phyloP scores from a whole-genome alignment of 108 stramenopile genomes.

The Skeletonema menzelii region DNA sequence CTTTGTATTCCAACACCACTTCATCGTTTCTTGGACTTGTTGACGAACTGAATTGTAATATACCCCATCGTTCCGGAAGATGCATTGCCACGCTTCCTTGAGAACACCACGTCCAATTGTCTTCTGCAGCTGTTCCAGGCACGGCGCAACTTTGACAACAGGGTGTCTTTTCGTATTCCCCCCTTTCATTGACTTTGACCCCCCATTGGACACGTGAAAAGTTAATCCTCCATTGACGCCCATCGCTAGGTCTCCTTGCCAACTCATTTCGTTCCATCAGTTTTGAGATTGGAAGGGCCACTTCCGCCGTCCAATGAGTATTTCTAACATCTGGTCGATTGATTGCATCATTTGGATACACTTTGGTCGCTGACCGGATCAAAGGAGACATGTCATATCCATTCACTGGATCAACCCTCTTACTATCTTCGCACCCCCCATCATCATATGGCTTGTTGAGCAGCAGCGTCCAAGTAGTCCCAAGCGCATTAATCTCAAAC shows the following conservation, averaged over 20 bases:
- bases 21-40: conserved; percentile 18
- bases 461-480: conserved; percentile 86
- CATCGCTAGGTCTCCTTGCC: conserved; percentile 28
- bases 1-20: conserved; percentile 22
- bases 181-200: conserved; percentile 17
- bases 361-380: conserved; percentile 36
- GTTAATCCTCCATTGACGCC: conserved; percentile 42
- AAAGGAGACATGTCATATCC: conserved; percentile 73
- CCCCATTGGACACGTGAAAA: conserved; percentile 55
- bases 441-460: conserved; percentile 86
- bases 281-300: conserved; percentile 43
- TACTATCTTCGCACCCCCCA: conserved; percentile 76
- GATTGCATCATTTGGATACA: conserved; percentile 32
- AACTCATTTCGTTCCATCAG: conserved; percentile 25
- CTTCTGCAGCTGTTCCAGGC: conserved; percentile 32
- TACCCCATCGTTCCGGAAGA: conserved; percentile 43
- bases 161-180: conserved; percentile 33
- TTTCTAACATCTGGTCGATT: conserved; percentile 32
- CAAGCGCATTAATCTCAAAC: conserved; percentile 86
- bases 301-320: conserved; percentile 45
- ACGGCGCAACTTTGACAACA: conserved; percentile 39
- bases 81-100: conserved; percentile 45
- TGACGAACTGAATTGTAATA: conserved; percentile 22
- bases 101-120: conserved; percentile 45
- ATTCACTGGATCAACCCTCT: conserved; percentile 60